A percentile compares a stretch with the other conserved stretches of the same genome.
Evolutionary conservation across 495 filamentous ascomycete genomes (phyloP).

Genomic region (Lasiosphaeris hirsuta): DNA sequence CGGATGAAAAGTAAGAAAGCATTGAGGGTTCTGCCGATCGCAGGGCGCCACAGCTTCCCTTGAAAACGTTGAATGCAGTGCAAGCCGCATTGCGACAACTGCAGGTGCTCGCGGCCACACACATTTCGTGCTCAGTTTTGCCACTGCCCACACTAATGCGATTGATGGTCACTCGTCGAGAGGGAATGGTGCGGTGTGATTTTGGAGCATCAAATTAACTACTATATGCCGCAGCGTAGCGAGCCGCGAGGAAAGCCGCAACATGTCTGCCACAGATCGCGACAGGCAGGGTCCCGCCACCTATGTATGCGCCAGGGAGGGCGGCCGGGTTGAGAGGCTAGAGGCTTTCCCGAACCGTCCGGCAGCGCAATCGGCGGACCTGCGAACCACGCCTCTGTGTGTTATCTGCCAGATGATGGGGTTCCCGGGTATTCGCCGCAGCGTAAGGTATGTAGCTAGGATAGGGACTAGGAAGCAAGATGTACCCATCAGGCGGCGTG

Average conservation of each 20-base stretch:
- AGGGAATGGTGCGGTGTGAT: constrained; percentile 1
- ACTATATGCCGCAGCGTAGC: constrained; percentile 23
- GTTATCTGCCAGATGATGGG: no score
- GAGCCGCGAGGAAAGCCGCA: constrained; percentile 21
- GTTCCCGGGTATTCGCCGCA: no score
- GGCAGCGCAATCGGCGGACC: not conserved
- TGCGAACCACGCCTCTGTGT: no score
- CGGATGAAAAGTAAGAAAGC: no score
- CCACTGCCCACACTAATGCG: constrained; percentile 6
- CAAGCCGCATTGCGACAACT: not conserved
- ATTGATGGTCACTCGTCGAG: constrained; percentile 1
- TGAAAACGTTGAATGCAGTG: not conserved
- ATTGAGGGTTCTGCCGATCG: no score
- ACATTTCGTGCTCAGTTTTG: constrained; percentile 3
- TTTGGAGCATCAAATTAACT: constrained; percentile 17
- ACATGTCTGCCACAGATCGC: constrained; percentile 1
- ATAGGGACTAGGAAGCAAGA: no score
- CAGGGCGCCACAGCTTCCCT: no score
- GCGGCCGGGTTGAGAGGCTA: not conserved
- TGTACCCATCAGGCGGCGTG: no score
- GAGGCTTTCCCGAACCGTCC: not conserved
- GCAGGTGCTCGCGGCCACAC: not conserved
- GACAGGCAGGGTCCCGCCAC: constrained; percentile 7
- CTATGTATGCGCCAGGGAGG: not conserved
- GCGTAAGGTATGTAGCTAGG: no score